Percentiles rank a stretch among this genome's conserved stretches.
Conservation (phyloP, 805 yeast genomes). For the Candida pini region DNA sequence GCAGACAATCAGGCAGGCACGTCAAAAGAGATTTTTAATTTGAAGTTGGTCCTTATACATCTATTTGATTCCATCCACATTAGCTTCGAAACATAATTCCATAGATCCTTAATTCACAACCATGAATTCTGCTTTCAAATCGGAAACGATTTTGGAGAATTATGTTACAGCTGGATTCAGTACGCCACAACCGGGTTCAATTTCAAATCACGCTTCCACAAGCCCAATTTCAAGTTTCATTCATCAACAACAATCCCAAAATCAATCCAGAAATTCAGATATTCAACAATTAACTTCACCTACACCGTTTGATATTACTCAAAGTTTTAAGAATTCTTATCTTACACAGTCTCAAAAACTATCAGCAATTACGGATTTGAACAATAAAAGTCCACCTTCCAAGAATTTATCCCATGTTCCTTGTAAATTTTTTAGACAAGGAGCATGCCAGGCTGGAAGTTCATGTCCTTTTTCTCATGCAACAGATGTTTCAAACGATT, state of each 20-base stretch:
- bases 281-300: neutral
- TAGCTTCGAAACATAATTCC: too few species aligned
- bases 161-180: too few species aligned
- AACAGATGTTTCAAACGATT: constrained; percentile 47
- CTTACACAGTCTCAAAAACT: constrained; percentile 18
- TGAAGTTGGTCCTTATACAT: too few species aligned
- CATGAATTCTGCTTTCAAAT: constrained; percentile 1
- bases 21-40: too few species aligned
- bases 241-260: constrained; percentile 1
- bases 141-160: constrained; percentile 2
- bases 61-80: too few species aligned
- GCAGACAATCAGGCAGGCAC: too few species aligned
- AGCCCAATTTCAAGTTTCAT: too few species aligned
- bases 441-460: constrained; percentile 90
- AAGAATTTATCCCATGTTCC: constrained; percentile 80
- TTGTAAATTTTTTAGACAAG: constrained; percentile 88
- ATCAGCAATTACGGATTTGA: constrained; percentile 16
- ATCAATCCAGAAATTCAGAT: neutral
- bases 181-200: too few species aligned
- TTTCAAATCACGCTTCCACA: too few species aligned
- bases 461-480: constrained; percentile 90
- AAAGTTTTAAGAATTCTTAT: constrained; percentile 14
- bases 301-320: constrained; percentile 11
- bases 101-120: neutral
- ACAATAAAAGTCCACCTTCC: constrained; percentile 19